Percentiles rank a stretch among this genome's conserved stretches.
Conservation (phyloP, 306 rosid species). For the Vigna radiata region DNA sequence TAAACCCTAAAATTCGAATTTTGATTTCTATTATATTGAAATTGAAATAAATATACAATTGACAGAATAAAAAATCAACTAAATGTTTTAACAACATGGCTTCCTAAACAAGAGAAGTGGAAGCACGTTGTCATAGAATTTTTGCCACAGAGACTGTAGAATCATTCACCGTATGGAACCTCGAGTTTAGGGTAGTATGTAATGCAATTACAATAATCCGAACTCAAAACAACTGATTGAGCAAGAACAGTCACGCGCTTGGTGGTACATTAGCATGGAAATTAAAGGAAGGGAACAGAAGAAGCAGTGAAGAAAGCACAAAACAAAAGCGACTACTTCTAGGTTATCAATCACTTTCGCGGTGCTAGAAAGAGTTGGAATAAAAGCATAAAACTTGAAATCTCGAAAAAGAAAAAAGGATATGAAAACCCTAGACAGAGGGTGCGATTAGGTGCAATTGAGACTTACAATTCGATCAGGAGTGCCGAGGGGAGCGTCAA, state of each 20-base stretch:
- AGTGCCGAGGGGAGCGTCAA: conserved; percentile 77
- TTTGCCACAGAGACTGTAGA: no score
- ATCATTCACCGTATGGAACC: background rate
- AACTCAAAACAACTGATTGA: background rate
- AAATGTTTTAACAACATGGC: background rate
- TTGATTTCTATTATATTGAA: background rate
- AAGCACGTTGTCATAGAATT: background rate
- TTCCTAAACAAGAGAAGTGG: conserved; percentile 20
- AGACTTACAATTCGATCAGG: conserved; percentile 86
- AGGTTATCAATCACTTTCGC: background rate
- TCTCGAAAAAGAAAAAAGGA: no score
- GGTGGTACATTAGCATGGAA: background rate
- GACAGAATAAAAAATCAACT: background rate
- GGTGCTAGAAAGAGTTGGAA: background rate
- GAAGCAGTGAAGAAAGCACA: background rate
- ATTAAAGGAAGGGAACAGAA: background rate
- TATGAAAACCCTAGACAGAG: conserved; percentile 39
- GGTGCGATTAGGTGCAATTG: background rate
- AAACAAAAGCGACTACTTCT: background rate
- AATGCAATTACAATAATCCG: background rate
- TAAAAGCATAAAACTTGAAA: background rate
- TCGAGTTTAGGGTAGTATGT: background rate
- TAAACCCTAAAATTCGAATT: background rate
- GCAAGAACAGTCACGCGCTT: background rate
- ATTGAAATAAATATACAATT: background rate